Base-by-base conservation (phyloP, 139 green algal genomes). In the Chlamydomonas incerta region DNA sequence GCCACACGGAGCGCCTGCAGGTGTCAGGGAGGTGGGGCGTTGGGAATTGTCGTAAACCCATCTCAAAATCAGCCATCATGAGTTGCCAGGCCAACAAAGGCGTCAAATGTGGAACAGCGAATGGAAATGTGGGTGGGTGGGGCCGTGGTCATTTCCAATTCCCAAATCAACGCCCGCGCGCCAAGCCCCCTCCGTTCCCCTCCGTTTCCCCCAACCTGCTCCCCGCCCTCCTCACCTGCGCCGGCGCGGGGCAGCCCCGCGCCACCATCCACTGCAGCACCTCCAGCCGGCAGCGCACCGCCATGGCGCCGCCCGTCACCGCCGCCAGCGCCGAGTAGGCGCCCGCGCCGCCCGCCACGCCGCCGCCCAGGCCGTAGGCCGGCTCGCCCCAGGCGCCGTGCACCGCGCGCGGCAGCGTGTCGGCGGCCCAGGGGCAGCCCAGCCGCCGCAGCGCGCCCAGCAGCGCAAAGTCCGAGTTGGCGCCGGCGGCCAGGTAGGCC, bases 351-450 rank as follows among this genome's bases (percentile, higher is more conserved):
- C 41, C 41, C 5, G 5, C 41, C 41, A 4, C 71, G 62, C 28
- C 41, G 9, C 28, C 46, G 63, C 24, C 41, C 41, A 21, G 6
- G 41, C 41, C 41, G 41, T 50, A 50, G 8, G 5, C 6, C 41
- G 55, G 18, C 17, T 60, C 18, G 55, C 55, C 18, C 55, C 55
- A 24, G 55, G 55, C 55, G 55, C 72, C 72, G 17, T 66, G 50
- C n/a, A 80, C 28, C 8, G 50, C 47, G n/a, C 72, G 72, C 72
- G 72, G 47, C 46, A 80, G 72, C 52, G 65, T 47, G 50, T 66
- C 72, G 29, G 72, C 72, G 28, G 50, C 29, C 72, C 72, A 80
- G 72, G 72, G 72, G 47, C 72, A 80, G 72, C 72, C 72, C 72
- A 80, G 52, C 6, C 72, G 72, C 28, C 72, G 47, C 72, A 80